These are phyloP conservation scores for Populus nigra DNA, from an alignment of 345 rosid species.

Conservation along the genomic window DNA sequence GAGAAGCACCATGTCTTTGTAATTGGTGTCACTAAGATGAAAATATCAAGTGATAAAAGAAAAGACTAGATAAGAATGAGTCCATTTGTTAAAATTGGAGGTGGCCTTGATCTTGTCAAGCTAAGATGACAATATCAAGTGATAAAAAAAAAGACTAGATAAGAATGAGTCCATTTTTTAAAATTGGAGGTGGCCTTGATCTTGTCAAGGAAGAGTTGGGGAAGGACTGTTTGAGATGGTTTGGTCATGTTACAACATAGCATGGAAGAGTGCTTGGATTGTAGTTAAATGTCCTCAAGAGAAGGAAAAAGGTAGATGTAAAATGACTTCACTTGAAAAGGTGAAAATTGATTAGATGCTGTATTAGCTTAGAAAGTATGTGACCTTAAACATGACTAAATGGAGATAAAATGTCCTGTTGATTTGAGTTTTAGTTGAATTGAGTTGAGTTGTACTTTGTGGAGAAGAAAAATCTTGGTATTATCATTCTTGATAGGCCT, in stretches of 20 bases:
- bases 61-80: not conserved
- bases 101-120: not conserved
- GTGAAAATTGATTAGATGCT: not conserved
- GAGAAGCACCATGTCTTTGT: not conserved
- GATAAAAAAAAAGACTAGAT: not conserved
- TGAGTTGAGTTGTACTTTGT: not conserved
- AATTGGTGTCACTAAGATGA: not conserved
- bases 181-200: not conserved
- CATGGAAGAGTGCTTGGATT: not conserved
- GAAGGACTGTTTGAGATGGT: not conserved
- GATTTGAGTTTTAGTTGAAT: not conserved
- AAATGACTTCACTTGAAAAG: not conserved
- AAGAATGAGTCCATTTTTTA: not conserved
- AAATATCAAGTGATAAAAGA: not conserved
- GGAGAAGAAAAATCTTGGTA: not conserved
- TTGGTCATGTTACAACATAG: not conserved
- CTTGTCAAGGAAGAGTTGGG: not conserved
- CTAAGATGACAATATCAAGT: not conserved
- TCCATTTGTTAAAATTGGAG: not conserved
- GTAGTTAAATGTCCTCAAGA: not conserved
- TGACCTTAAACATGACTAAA: not conserved
- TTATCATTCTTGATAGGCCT: not conserved
- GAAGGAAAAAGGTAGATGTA: not conserved
- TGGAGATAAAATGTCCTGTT: not conserved
- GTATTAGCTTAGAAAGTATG: not conserved